Percentiles rank a stretch among this genome's conserved stretches.
These are phyloP conservation scores for Phanerochaete carnosa DNA, from an alignment of 768 basidiomycete species.

Conservation along the genomic window DNA sequence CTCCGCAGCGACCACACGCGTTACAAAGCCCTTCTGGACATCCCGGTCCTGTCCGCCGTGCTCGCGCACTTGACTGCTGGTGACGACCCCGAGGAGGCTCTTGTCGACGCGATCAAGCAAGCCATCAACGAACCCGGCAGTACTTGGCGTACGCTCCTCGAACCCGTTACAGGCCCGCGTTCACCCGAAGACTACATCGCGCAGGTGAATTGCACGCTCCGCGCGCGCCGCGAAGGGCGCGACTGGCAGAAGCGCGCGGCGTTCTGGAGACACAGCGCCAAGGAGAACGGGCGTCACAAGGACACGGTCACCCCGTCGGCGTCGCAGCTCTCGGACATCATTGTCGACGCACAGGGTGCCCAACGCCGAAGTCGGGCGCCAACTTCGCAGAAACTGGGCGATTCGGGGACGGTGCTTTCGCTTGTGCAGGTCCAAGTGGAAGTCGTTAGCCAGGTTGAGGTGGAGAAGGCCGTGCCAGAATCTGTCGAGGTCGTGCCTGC, in stretches of 20 bases:
- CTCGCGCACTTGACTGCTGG: conserved; percentile 10
- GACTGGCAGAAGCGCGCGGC: conserved; percentile 18
- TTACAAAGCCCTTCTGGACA: conserved; percentile 14
- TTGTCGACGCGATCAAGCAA: conserved; percentile 18
- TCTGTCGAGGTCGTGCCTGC: not conserved
- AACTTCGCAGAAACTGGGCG: not conserved
- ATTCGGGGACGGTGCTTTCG: not conserved
- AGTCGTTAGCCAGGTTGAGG: not conserved
- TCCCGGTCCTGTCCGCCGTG: conserved; percentile 16
- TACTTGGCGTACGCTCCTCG: conserved; percentile 19
- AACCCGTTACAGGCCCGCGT: conserved; percentile 20
- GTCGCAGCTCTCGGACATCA: conserved; percentile 17
- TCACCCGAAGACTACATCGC: conserved; percentile 22
- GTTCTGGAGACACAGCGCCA: conserved; percentile 22
- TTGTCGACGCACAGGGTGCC: conserved; percentile 9
- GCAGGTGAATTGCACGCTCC: conserved; percentile 24
- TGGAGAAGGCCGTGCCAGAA: not conserved
- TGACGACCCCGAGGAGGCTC: conserved; percentile 17
- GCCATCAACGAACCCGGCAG: conserved; percentile 13
- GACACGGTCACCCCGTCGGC: conserved; percentile 22
- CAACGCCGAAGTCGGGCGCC: not conserved
- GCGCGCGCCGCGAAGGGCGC: conserved; percentile 15
- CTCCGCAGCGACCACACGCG: conserved; percentile 17
- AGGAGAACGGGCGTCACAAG: conserved; percentile 9
- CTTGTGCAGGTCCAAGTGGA: not conserved